Percentiles rank a stretch among this genome's conserved stretches.
phyloP scores from a whole-genome alignment of 805 yeast species.

The Priceomyces haplophilus region DNA sequence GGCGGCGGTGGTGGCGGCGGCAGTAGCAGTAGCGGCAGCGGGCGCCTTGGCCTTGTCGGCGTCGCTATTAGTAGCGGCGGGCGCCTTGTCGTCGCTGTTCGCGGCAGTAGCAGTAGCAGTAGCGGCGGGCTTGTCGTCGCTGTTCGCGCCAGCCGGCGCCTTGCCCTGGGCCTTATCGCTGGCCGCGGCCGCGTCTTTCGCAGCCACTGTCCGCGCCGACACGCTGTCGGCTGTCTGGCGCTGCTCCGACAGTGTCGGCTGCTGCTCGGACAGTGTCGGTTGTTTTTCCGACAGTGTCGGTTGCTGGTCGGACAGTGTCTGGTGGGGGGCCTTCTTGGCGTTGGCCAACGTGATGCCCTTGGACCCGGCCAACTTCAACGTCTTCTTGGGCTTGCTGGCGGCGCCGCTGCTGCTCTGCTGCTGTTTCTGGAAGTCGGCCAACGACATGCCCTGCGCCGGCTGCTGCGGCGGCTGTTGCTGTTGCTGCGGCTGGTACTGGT shows the following conservation, averaged over 20 bases:
- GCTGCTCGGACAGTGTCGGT: slow-evolving; percentile 18
- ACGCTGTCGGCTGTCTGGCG: slow-evolving; percentile 16
- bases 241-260: slow-evolving; percentile 5
- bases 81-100: slow-evolving; percentile 9
- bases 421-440: slow-evolving; percentile 80
- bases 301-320: too few relatives aligned
- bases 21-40: slow-evolving; percentile 10
- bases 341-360: slow-evolving; percentile 63
- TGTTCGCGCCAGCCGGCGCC: slow-evolving; percentile 13
- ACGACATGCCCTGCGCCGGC: slow-evolving; percentile 49
- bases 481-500: slow-evolving; percentile 13
- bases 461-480: slow-evolving; percentile 25
- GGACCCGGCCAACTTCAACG: slow-evolving; percentile 62
- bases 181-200: slow-evolving; percentile 6
- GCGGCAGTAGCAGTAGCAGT: slow-evolving; percentile 12
- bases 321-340: slow-evolving; percentile 44
- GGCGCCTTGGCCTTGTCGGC: slow-evolving; percentile 14
- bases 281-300: slow-evolving; percentile 5
- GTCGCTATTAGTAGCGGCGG: slow-evolving; percentile 10
- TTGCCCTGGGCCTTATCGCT: neutral
- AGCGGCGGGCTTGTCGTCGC: slow-evolving; percentile 11
- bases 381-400: slow-evolving; percentile 57
- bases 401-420: slow-evolving; percentile 43
- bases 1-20: slow-evolving; percentile 4
- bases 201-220: slow-evolving; percentile 12